Evolutionary conservation across 2,329 filamentous ascomycete species (phyloP), one percentile per base, ranked within the genome.

Genomic region (Mycogone perniciosa): DNA sequence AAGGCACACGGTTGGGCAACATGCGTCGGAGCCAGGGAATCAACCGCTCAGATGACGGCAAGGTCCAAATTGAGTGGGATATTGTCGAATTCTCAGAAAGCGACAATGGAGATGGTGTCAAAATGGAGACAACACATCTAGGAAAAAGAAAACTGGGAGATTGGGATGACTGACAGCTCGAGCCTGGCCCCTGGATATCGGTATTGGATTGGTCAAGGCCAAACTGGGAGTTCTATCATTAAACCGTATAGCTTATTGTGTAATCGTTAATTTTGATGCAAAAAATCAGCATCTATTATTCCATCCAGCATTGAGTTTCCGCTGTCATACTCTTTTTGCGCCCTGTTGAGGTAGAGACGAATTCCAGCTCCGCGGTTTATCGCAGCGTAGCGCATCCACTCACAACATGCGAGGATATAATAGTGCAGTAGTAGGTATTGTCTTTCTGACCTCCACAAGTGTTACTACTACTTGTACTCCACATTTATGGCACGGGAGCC

Each of bases 11-110:
- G 37, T 70, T 95, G 39, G 88, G 87, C 2, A 82, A 77, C 46
- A 75, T 86, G 66, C 82, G 81, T 64, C 80, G 80, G 58, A 77
- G 81, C 11, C 77, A 78, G 51, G 78, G 81, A 29, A 69, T 76
- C 33, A 67, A 68, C 43, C 62, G 65, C 46, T 84, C 79, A 46
- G 69, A 71, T n/a, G 82, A 88, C 63, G 85, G 85, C 11, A 76
- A 72, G 30, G 79, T 83, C 35, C 80, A 74, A 41, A 77, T 93
- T 8, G 85, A 93, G 62, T 95, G 89, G 88, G 89, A 95, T 68
- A 77, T 96, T 56, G 76, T 85, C 37, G 90, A 96, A 69, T 91
- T 80, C 75, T 78, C 74, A 43, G 76, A 67, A 11, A 60, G 60
- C 49, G 63, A 58, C 29, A 64, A 65, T 0, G 61, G 64, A 4